Base-by-base conservation (phyloP, 495 filamentous ascomycete genomes). In the Penicillium bialowiezense region DNA sequence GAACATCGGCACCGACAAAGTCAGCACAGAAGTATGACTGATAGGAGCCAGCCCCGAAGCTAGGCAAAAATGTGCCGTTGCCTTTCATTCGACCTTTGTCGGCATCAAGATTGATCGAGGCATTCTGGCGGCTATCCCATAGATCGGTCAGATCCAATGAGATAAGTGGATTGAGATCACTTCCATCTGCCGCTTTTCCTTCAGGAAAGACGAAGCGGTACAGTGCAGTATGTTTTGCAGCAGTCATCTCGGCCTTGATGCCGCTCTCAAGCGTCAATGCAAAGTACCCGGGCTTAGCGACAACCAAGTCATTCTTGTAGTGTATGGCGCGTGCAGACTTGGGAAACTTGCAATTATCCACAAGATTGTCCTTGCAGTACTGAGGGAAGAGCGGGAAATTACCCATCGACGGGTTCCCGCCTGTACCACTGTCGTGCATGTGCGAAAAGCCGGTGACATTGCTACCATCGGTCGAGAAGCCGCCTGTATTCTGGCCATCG, bases 361-460 rank as follows among this genome's bases (percentile, higher is more conserved):
- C 54, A 38, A 80, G 76, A 48, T 85, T 76, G 18, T 70, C 76
- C 0, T 77, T 69, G 46, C 86, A 89, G 42, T 77, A 70, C 50
- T 85, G 81, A 3, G 85, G 79, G 50, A 90, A 88, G 10, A 89
- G 61, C 8, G 86, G 78, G 48, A 89, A 90, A 59, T 86, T 84
- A 8, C 86, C 86, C 28, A 89, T 65, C n/a, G 78, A 84, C 1
- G 84, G 84, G 15, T 76, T 70, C 5, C 84, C 84, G 9, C 85
- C 85, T 10, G 84, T 87, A 0, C 85, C 85, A 24, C 77, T 80
- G 60, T 88, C 86, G 56, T 89, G 86, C 71, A 87, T 72, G 12
- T 81, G 71, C 9, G 79, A 83, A 56, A 83, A 84, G 18, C 81
- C 81, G 13, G 77, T 82, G 35, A 89, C 75, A 24, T 73, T 69